phyloP scores from a whole-genome alignment of 2,329 filamentous ascomycete genomes.

The Paecilomyces formosus region DNA sequence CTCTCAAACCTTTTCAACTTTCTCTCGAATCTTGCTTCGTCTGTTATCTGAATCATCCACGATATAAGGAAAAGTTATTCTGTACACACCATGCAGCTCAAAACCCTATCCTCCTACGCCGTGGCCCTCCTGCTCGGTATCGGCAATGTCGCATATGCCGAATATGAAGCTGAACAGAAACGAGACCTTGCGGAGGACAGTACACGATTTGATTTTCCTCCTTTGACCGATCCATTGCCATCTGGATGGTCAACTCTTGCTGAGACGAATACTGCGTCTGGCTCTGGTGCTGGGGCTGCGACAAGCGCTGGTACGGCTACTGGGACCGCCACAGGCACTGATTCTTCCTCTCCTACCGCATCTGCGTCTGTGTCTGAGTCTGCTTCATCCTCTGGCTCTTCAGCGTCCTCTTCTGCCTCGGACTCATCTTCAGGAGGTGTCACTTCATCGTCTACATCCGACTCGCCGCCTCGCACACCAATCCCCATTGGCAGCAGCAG shows the following conservation, averaged over 20 bases:
- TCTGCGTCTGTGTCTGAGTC: background rate
- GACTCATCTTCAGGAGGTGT: background rate
- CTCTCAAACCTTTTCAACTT: too few relatives aligned
- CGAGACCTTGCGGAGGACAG: background rate
- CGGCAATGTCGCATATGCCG: background rate
- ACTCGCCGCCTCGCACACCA: background rate
- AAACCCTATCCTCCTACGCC: background rate
- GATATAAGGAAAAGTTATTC: too few relatives aligned
- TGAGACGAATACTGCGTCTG: background rate
- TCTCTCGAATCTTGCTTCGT: too few relatives aligned
- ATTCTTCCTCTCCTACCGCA: background rate
- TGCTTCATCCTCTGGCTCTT: background rate
- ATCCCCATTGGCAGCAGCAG: background rate
- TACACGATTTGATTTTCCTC: background rate
- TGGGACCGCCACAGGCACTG: background rate
- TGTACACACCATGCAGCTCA: background rate
- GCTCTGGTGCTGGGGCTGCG: background rate
- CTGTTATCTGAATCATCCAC: too few relatives aligned
- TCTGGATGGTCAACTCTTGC: background rate
- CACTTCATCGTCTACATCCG: background rate
- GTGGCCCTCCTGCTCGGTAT: background rate
- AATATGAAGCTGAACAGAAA: background rate
- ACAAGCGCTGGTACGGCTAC: background rate
- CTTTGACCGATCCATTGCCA: background rate
- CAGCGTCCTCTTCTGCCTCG: background rate